Evolutionary conservation across 257 asterid genomes (phyloP), one percentile per base, ranked within the genome.

Genomic region (Plantago major): DNA sequence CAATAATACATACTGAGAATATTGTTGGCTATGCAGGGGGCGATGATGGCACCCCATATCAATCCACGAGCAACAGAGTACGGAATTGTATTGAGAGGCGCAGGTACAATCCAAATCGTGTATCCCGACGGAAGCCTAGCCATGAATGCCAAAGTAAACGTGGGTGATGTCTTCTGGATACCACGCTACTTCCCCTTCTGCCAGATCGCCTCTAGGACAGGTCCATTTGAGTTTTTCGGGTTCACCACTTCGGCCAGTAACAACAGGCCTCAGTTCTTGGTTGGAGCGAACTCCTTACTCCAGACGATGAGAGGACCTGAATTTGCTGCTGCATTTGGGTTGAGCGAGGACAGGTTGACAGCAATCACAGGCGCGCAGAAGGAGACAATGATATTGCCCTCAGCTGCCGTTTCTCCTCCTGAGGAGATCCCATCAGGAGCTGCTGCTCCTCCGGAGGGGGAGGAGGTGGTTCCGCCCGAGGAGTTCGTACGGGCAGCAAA

Each of bases 1-100:
- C 7, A 12, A 17, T 22, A 51, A 26, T 14, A 18, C 26, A 6
- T 19, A 10, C 37, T 10, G 11, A 17, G 22, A 6, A 6, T 38
- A 22, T 11, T 28, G 6, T 0, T 16, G 50, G n/a, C 11, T 43
- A 30, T 11, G 15, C 60, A 92, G 97, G 97, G 99, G 53, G 78
- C 99, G 15, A 89, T 92, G 97, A 75, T 92, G 96, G 96, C 97
- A 38, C 99, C 99, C 0, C 99, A 92, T 38, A 58, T 84, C 30
- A 92, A 92, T 56, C 97, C 96, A 44, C 74, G 73, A 51, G 97
- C 97, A 51, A 72, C 79, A 0, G 97, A 89, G 67, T 84, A 74
- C 1, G 99, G 96, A 0, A 19, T 92, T 2, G 97, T 89, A 15
- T 40, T 89, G 40, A 59, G 67, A 2, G 99, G 97, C 2, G 62